A percentile compares a stretch with the other conserved stretches of the same genome.
These are phyloP conservation scores for Didymellaceae sp. DNA, from an alignment of 2,329 filamentous ascomycete species.

Conservation along the genomic window DNA sequence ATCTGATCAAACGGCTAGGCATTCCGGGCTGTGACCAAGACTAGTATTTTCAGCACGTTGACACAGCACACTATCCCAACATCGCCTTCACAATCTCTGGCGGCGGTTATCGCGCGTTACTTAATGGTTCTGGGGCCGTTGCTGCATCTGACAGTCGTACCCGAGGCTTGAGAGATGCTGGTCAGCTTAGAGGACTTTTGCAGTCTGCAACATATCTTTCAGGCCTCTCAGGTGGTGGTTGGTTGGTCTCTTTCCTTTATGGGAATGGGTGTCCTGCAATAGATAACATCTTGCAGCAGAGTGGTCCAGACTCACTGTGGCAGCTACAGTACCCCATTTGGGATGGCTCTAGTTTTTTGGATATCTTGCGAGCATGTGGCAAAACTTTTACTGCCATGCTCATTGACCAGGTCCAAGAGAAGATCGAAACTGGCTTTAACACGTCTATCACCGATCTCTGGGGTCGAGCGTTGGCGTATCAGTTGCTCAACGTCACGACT, in stretches of 20 bases:
- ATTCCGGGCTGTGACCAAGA: too few species aligned
- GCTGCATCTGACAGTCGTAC: neutral
- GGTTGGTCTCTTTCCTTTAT: neutral
- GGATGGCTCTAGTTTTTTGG: neutral
- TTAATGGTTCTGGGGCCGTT: neutral
- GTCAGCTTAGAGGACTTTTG: neutral
- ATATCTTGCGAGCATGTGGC: neutral
- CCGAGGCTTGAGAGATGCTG: neutral
- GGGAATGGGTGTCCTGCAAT: neutral
- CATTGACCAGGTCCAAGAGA: neutral
- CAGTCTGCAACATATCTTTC: neutral
- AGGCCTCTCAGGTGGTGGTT: neutral
- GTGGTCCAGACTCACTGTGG: neutral
- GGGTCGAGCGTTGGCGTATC: constrained; percentile 78
- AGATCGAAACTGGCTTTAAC: constrained; percentile 64
- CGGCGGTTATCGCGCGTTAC: neutral
- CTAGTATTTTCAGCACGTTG: too few species aligned
- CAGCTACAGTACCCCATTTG: neutral
- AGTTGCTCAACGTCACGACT: constrained; percentile 59
- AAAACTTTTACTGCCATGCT: neutral
- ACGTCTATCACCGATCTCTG: constrained; percentile 83
- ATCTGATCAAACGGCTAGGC: too few species aligned
- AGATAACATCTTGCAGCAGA: neutral
- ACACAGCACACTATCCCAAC: too few species aligned
- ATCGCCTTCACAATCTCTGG: neutral